Base-by-base conservation (phyloP, 176 grass and related monocot species). In the Oryza punctata region DNA sequence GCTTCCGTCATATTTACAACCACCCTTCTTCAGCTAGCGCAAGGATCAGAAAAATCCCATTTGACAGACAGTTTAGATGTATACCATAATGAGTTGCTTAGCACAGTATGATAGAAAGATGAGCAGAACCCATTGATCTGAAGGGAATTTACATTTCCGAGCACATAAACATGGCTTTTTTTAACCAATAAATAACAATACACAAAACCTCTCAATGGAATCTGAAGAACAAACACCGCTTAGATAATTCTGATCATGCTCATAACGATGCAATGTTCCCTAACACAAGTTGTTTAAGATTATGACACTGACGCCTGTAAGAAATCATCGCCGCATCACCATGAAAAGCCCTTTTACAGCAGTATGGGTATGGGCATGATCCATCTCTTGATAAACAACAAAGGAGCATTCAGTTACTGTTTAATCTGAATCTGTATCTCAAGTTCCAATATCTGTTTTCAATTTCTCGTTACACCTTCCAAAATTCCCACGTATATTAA, bases 21-120 rank as follows among this genome's bases (percentile, higher is more conserved):
- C 9, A 46, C 37, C 46, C 61, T 90, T 69, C 71, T 45, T 78
- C 46, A 74, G 49, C 35, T 67, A 63, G 67, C 27, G 6, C 50
- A 82, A 54, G 32, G 60, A 60, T 38, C 21, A 18, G 82, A 76
- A 64, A 64, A 73, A 32, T 57, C 23, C 18, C 16, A 72, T 7
- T 70, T 82, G 16, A 44, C 25, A 73, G 57, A 57, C 19, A 21
- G 3, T 16, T 77, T n/a, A 59, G 61, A 90, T 81, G 2, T 12
- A 47, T 19, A 41, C 40, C 11, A 82, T 14, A 72, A 78, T 77
- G 40, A 32, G 76, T 26, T 54, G 21, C 18, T 77, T 7, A 35
- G 65, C n/a, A 57, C 24, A 66, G 57, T 25, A 35, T 64, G 12
- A 26, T 3, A 1, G 4, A 60, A 81, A 70, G 52, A 72, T 12